These are phyloP conservation scores for Calendula officinalis DNA, from an alignment of 129 eudicot species.

Conservation along the genomic window DNA sequence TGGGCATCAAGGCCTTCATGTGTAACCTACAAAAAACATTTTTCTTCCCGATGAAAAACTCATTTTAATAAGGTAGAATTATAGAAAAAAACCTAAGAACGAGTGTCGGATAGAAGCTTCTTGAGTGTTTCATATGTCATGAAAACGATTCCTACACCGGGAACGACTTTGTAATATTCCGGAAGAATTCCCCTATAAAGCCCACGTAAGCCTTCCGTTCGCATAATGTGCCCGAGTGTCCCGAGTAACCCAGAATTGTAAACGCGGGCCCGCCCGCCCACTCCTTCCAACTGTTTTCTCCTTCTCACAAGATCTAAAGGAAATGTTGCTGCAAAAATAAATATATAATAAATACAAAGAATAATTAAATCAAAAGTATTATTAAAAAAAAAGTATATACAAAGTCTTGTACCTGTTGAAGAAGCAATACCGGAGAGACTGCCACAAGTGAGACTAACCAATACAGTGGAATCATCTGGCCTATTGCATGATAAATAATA, in stretches of 20 bases:
- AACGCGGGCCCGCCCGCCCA: constrained; percentile 73
- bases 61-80: constrained; percentile 8
- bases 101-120: constrained; percentile 50
- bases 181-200: constrained; percentile 93
- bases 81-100: constrained; percentile 14
- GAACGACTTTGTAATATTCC: constrained; percentile 92
- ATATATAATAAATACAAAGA: not conserved
- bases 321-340: constrained; percentile 57
- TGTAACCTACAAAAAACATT: constrained; percentile 24
- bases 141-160: constrained; percentile 84
- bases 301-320: constrained; percentile 94
- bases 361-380: not conserved
- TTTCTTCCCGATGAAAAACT: constrained; percentile 16
- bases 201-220: constrained; percentile 70
- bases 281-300: constrained; percentile 93
- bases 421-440: constrained; percentile 91
- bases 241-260: constrained; percentile 74
- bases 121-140: constrained; percentile 90
- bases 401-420: constrained; percentile 57
- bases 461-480: constrained; percentile 70
- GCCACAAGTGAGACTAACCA: constrained; percentile 85
- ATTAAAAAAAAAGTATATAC: not conserved
- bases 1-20: constrained; percentile 27
- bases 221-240: constrained; percentile 60
- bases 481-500: constrained; percentile 33